Conservation (phyloP, 768 basidiomycete species). For the Lentinula guzmanii region DNA sequence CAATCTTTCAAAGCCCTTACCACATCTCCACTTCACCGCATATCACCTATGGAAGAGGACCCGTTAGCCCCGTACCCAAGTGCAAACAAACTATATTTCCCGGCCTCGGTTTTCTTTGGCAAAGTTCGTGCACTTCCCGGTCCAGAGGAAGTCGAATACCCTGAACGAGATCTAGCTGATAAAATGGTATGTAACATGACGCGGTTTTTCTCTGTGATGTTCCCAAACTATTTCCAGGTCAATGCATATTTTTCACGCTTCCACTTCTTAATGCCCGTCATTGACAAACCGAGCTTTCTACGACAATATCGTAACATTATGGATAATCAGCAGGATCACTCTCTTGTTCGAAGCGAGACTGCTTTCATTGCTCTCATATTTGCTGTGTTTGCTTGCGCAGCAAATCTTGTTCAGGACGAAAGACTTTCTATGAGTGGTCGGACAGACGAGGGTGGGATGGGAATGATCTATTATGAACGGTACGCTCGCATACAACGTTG, state of each 20-base stretch:
- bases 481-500: slow-evolving; percentile 25
- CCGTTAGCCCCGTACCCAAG: slow-evolving; percentile 73
- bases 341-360: slow-evolving; percentile 52
- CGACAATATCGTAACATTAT: slow-evolving; percentile 66
- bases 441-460: slow-evolving; percentile 77
- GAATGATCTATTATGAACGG: slow-evolving; percentile 88
- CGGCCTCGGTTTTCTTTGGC: slow-evolving; percentile 82
- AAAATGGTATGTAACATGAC: slow-evolving; percentile 57
- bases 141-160: slow-evolving; percentile 84
- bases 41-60: slow-evolving; percentile 83
- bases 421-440: slow-evolving; percentile 53
- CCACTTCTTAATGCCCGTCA: slow-evolving; percentile 83
- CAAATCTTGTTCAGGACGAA: slow-evolving; percentile 70
- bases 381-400: slow-evolving; percentile 87
- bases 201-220: slow-evolving; percentile 12
- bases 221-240: slow-evolving; percentile 43
- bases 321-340: slow-evolving; percentile 54
- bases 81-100: slow-evolving; percentile 83
- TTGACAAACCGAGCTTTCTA: slow-evolving; percentile 83
- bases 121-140: slow-evolving; percentile 77
- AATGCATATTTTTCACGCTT: slow-evolving; percentile 83
- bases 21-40: slow-evolving; percentile 61
- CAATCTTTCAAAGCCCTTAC: slow-evolving; percentile 80
- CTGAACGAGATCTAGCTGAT: slow-evolving; percentile 79
- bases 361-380: slow-evolving; percentile 81